phyloP scores from a whole-genome alignment of 2,329 filamentous ascomycete genomes.

The Apiospora rasikravindrae region DNA sequence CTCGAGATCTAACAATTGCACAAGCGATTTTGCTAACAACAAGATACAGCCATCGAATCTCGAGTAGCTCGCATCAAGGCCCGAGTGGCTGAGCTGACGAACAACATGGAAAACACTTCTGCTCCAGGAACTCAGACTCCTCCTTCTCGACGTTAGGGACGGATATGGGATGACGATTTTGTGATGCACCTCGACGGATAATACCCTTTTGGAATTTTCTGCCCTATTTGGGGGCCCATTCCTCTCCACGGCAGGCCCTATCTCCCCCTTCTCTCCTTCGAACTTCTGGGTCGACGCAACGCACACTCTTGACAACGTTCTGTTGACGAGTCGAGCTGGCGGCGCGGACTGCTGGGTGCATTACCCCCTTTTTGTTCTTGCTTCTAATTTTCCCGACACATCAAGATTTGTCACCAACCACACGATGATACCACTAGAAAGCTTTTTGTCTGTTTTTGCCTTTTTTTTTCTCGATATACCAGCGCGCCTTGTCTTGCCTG shows the following conservation, averaged over 20 bases:
- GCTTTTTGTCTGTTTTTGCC: conserved; percentile 30
- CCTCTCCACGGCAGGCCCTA: neutral
- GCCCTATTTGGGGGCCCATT: neutral
- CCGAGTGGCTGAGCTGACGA: conserved; percentile 90
- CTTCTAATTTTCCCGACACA: conserved; percentile 31
- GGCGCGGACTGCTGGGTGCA: neutral
- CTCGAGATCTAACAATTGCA: neutral
- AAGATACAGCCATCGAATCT: conserved; percentile 83
- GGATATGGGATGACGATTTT: conserved; percentile 33
- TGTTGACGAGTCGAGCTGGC: neutral
- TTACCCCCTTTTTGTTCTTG: neutral
- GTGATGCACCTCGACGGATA: conserved; percentile 24
- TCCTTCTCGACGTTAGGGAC: conserved; percentile 42
- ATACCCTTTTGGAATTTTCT: neutral
- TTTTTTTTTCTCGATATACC: conserved; percentile 17
- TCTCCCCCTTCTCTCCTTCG: neutral
- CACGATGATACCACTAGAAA: conserved; percentile 43
- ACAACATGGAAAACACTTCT: conserved; percentile 69
- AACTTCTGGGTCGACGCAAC: neutral
- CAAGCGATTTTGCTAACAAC: conserved; percentile 31
- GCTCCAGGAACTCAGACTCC: conserved; percentile 43
- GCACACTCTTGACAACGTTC: conserved; percentile 10
- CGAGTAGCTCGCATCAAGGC: conserved; percentile 98
- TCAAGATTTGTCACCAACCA: conserved; percentile 27
- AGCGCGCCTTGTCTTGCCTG: conserved; percentile 7